These are phyloP conservation scores for Boletus insuetus DNA, from an alignment of 768 basidiomycete species.

Conservation along the genomic window DNA sequence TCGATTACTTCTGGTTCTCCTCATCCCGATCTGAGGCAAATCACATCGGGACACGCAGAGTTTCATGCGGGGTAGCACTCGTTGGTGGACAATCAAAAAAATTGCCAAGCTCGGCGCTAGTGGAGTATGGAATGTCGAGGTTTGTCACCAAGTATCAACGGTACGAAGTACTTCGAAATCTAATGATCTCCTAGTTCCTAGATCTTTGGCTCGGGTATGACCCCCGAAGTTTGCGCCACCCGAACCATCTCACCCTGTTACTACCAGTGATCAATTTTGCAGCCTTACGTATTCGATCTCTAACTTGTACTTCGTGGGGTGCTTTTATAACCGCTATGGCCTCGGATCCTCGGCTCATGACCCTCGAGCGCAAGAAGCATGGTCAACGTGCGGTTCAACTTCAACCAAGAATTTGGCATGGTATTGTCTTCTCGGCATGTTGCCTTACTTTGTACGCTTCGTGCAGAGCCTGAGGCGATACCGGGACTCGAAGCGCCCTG, in stretches of 20 bases:
- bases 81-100: slow-evolving; percentile 80
- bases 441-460: slow-evolving; percentile 76
- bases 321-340: slow-evolving; percentile 53
- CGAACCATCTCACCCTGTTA: slow-evolving; percentile 5
- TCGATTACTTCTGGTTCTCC: not conserved
- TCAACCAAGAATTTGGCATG: slow-evolving; percentile 54
- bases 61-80: slow-evolving; percentile 27
- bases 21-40: not conserved
- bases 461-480: slow-evolving; percentile 89
- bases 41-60: slow-evolving; percentile 46
- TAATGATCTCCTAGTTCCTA: slow-evolving; percentile 50
- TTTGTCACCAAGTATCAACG: slow-evolving; percentile 25
- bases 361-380: slow-evolving; percentile 42
- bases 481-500: slow-evolving; percentile 64
- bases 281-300: slow-evolving; percentile 74
- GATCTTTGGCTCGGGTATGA: slow-evolving; percentile 89
- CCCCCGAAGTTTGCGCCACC: not conserved
- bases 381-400: slow-evolving; percentile 38
- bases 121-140: slow-evolving; percentile 75
- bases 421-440: slow-evolving; percentile 52
- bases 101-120: slow-evolving; percentile 62
- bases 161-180: not conserved
- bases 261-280: slow-evolving; percentile 72
- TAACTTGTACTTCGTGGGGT: slow-evolving; percentile 70
- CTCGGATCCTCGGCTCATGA: slow-evolving; percentile 9